Evolutionary conservation across 352 stramenopile genomes (phyloP).

Genomic region (Globisporangium perplexum): DNA sequence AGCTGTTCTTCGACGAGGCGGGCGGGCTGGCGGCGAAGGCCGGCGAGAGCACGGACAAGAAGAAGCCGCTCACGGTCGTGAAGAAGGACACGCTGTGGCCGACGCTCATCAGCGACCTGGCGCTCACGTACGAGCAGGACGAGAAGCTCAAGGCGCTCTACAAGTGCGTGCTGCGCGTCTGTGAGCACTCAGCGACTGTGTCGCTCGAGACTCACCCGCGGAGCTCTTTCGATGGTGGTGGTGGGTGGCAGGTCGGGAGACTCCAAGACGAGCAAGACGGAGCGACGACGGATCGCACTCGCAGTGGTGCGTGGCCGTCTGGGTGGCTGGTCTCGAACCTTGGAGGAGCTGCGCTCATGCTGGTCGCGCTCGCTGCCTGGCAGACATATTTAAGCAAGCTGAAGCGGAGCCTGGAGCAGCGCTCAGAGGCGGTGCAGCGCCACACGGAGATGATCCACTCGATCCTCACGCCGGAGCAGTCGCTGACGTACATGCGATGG

Average conservation of each 20-base stretch:
- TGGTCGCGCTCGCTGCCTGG: not conserved
- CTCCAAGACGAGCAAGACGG: slow-evolving; percentile 78
- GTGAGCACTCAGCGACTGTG: not conserved
- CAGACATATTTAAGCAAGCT: slow-evolving; percentile 89
- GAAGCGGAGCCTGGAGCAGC: slow-evolving; percentile 75
- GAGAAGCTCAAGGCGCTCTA: slow-evolving; percentile 87
- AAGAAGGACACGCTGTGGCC: slow-evolving; percentile 86
- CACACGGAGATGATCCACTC: slow-evolving; percentile 81
- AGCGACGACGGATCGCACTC: slow-evolving; percentile 73
- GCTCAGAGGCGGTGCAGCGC: slow-evolving; percentile 70
- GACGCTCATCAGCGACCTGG: slow-evolving; percentile 67
- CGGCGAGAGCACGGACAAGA: slow-evolving; percentile 54
- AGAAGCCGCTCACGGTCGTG: slow-evolving; percentile 50
- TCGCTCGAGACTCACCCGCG: not conserved
- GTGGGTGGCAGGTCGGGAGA: slow-evolving; percentile 47
- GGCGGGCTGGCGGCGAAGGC: slow-evolving; percentile 41
- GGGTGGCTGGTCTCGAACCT: not conserved
- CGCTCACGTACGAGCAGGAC: slow-evolving; percentile 86
- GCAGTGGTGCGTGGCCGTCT: slow-evolving; percentile 48
- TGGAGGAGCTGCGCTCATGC: not conserved
- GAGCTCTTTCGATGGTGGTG: no score
- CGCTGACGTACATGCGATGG: slow-evolving; percentile 78
- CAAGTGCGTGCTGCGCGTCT: slow-evolving; percentile 42
- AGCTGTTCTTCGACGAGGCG: slow-evolving; percentile 77
- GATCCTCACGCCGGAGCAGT: slow-evolving; percentile 82